Evolutionary conservation across 2,329 filamentous ascomycete genomes (phyloP).

Genomic region (Emericellopsis atlantica): DNA sequence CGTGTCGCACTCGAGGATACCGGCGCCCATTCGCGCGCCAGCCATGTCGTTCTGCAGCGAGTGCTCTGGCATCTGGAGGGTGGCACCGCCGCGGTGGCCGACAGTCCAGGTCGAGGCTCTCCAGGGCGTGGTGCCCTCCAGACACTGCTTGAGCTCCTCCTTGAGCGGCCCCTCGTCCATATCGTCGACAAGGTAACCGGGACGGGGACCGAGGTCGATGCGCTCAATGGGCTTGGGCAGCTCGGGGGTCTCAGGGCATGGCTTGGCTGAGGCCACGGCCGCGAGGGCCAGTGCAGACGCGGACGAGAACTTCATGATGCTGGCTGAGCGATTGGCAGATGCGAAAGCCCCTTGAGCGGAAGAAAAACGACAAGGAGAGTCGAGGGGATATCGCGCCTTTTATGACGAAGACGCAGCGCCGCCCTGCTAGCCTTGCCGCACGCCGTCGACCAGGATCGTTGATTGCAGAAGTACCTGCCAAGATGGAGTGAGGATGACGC

Average conservation of each 20-base stretch:
- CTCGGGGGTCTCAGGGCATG: neutral
- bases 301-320: neutral
- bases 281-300: neutral
- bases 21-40: conserved; percentile 54
- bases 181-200: conserved; percentile 50
- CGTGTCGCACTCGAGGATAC: conserved; percentile 56
- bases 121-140: conserved; percentile 38
- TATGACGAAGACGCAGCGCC: too few relatives aligned
- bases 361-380: too few relatives aligned
- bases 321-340: neutral
- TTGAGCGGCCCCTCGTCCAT: conserved; percentile 50
- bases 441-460: too few relatives aligned
- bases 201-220: conserved; percentile 49
- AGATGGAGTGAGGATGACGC: too few relatives aligned
- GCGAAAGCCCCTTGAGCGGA: too few relatives aligned
- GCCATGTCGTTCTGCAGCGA: conserved; percentile 45
- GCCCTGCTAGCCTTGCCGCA: too few relatives aligned
- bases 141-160: conserved; percentile 43
- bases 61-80: conserved; percentile 53
- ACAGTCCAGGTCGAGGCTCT: conserved; percentile 43
- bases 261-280: neutral
- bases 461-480: too few relatives aligned
- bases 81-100: conserved; percentile 48
- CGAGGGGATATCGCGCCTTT: too few relatives aligned
- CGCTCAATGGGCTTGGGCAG: conserved; percentile 20